A percentile compares a stretch with the other conserved stretches of the same genome.
phyloP scores from a whole-genome alignment of 176 grass and related monocot species.

The Dendrocalamus sinicus region DNA sequence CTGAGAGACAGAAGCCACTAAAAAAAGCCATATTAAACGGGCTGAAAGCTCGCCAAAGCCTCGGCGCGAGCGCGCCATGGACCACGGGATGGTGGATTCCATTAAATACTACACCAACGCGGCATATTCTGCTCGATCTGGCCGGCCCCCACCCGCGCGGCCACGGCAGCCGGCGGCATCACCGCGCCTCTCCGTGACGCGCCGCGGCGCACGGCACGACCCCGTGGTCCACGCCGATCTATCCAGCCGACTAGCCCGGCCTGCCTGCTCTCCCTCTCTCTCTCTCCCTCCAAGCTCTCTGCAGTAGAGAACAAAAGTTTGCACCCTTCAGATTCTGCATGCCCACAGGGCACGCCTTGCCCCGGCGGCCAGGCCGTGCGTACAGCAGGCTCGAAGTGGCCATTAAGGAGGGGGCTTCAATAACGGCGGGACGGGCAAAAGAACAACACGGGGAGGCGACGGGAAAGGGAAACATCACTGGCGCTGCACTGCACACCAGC shows the following conservation, averaged over 20 bases:
- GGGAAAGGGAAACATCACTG: conserved; percentile 12
- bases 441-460: conserved; percentile 34
- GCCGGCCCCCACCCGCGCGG: background rate
- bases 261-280: background rate
- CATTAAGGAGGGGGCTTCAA: conserved; percentile 37
- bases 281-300: background rate
- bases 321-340: conserved; percentile 33
- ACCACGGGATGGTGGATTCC: conserved; percentile 31
- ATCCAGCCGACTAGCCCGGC: background rate
- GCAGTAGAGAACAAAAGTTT: conserved; percentile 53
- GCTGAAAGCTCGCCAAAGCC: background rate
- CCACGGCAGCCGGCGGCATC: background rate
- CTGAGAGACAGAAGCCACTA: no score
- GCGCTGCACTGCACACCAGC: background rate
- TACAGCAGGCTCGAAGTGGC: background rate
- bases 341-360: conserved; percentile 26
- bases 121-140: background rate
- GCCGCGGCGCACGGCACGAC: conserved; percentile 8
- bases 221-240: conserved; percentile 26
- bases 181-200: background rate
- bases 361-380: background rate
- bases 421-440: conserved; percentile 43
- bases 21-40: no score
- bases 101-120: background rate
- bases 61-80: background rate